phyloP scores from a whole-genome alignment of 2,329 filamentous ascomycete species.

The Sporothrix euskadiensis region DNA sequence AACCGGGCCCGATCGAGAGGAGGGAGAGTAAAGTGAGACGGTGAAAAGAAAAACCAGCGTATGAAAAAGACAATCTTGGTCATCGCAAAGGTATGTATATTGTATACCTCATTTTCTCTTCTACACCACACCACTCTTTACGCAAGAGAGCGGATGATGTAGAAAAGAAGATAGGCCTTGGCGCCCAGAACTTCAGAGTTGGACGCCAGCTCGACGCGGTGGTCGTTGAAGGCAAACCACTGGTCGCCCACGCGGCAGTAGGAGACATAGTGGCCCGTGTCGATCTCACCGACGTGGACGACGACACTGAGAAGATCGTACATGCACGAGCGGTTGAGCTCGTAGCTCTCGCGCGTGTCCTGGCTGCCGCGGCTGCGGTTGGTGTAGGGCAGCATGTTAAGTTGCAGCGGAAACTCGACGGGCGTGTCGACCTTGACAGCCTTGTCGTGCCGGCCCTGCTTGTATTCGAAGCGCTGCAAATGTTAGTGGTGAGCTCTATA shows the following conservation, averaged over 20 bases:
- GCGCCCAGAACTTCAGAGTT: constrained; percentile 83
- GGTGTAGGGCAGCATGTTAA: constrained; percentile 91
- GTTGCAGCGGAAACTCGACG: constrained; percentile 79
- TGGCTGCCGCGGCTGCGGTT: constrained; percentile 58
- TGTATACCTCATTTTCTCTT: too few relatives aligned
- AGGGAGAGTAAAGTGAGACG: background rate
- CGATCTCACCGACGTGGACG: constrained; percentile 89
- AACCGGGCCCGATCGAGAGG: background rate
- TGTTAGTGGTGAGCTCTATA: background rate
- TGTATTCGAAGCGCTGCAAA: constrained; percentile 69
- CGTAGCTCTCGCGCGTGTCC: constrained; percentile 53
- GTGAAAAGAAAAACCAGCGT: background rate
- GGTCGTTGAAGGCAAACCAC: constrained; percentile 97
- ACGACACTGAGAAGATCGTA: constrained; percentile 90
- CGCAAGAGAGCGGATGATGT: constrained; percentile 66
- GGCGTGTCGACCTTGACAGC: constrained; percentile 86
- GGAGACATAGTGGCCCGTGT: constrained; percentile 89
- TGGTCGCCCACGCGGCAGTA: constrained; percentile 82
- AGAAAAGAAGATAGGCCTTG: constrained; percentile 89
- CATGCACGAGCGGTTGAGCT: constrained; percentile 65
- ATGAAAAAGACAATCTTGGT: background rate
- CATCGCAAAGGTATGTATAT: background rate
- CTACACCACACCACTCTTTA: constrained; percentile 34
- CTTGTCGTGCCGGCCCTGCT: constrained; percentile 64
- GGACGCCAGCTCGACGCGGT: constrained; percentile 80